These are phyloP conservation scores for Gossypium thurberi DNA, from an alignment of 345 rosid genomes.

Conservation along the genomic window DNA sequence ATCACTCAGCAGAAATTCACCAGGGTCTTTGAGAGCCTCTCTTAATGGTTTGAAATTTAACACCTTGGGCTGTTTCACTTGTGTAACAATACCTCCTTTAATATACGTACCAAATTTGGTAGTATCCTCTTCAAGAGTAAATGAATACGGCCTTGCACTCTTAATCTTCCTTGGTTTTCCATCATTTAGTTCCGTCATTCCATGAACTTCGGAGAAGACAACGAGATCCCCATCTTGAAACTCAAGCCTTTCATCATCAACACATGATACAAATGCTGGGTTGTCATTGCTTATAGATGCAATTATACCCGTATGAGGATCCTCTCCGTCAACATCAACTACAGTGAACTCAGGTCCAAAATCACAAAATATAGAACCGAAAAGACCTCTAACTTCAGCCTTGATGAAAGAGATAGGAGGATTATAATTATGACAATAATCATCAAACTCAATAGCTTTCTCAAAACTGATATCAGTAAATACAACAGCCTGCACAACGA, in stretches of 20 bases:
- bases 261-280: conserved; percentile 78
- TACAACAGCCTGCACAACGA: conserved; percentile 66
- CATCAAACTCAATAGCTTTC: conserved; percentile 72
- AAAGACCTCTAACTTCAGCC: conserved; percentile 94
- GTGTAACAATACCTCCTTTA: conserved; percentile 96
- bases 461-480: conserved; percentile 74
- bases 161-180: conserved; percentile 90
- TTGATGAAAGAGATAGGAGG: conserved; percentile 88
- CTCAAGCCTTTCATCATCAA: conserved; percentile 95
- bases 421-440: conserved; percentile 72
- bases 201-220: conserved; percentile 91
- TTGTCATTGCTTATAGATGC: conserved; percentile 91
- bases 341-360: conserved; percentile 93
- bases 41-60: conserved; percentile 76
- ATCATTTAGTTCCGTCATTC: conserved; percentile 92
- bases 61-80: conserved; percentile 84
- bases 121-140: conserved; percentile 86
- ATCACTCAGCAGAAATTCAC: conserved; percentile 90
- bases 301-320: conserved; percentile 89
- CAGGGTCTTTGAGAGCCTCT: conserved; percentile 87
- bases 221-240: conserved; percentile 96
- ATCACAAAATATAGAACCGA: conserved; percentile 93
- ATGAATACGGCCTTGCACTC: conserved; percentile 78
- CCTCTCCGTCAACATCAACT: conserved; percentile 91
- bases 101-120: conserved; percentile 51